Conservation (phyloP, 176 grass and related monocot genomes). For the Lolium rigidum region DNA sequence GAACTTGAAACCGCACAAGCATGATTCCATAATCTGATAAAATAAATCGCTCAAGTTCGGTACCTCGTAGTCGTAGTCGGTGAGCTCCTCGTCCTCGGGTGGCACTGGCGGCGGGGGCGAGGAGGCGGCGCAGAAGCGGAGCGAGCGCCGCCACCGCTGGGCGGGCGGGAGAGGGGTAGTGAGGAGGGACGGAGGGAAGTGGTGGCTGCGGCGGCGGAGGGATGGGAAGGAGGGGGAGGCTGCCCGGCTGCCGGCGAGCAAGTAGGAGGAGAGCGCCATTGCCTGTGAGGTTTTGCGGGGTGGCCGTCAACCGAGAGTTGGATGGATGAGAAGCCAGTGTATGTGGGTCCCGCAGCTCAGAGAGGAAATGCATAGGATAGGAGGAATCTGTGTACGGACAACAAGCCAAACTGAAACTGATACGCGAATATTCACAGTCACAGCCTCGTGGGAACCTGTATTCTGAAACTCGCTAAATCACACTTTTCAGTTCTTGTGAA, state of each 20-base stretch:
- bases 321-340: constrained; percentile 13
- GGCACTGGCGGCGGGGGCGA: constrained; percentile 37
- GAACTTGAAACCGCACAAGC: neutral
- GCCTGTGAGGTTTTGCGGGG: neutral
- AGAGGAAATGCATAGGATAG: too few relatives aligned
- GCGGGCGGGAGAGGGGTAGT: neutral
- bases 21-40: neutral
- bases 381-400: neutral
- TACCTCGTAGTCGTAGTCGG: constrained; percentile 39
- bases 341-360: neutral
- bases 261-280: constrained; percentile 44
- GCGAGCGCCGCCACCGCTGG: constrained; percentile 18
- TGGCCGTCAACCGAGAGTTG: constrained; percentile 20
- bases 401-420: constrained; percentile 1
- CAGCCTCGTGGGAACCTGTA: neutral
- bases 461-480: neutral
- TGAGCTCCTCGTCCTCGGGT: constrained; percentile 48
- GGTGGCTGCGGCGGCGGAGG: constrained; percentile 6
- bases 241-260: constrained; percentile 39
- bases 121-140: constrained; percentile 35
- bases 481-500: neutral
- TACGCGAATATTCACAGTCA: neutral
- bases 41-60: neutral
- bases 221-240: constrained; percentile 23
- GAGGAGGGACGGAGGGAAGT: neutral